Conservation (phyloP, 2,329 filamentous ascomycete species). For the Fusarium coicis region DNA sequence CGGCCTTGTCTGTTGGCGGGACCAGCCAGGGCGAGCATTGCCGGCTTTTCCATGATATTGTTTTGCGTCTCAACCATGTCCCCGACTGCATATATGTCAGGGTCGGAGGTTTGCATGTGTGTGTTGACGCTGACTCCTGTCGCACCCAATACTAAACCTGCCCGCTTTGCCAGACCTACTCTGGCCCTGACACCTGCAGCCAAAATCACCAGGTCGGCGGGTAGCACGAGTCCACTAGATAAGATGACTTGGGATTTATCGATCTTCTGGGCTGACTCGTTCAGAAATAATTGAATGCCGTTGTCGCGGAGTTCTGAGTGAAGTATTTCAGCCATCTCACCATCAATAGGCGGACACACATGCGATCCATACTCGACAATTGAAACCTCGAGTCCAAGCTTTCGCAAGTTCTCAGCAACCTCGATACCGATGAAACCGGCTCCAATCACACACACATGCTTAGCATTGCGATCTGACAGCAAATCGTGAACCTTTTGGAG, state of each 20-base stretch:
- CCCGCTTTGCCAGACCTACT: background rate
- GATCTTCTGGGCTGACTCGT: background rate
- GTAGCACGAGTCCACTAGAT: background rate
- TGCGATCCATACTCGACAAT: background rate
- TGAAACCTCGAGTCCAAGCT: background rate
- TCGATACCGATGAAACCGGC: background rate
- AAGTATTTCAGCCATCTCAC: background rate
- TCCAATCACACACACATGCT: background rate
- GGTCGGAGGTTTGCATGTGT: background rate
- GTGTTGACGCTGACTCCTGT: background rate
- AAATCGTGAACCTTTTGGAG: background rate
- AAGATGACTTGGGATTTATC: background rate
- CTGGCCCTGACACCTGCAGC: background rate
- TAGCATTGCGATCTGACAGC: background rate
- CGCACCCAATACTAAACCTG: background rate
- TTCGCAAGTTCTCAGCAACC: background rate
- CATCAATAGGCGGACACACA: background rate
- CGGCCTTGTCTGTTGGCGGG: background rate
- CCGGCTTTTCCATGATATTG: background rate
- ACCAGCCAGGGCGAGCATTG: background rate
- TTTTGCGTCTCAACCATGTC: background rate
- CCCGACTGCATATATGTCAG: background rate
- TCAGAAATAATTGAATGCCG: background rate
- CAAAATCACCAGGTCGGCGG: background rate
- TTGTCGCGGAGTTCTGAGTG: background rate